Base-by-base conservation (phyloP, 495 filamentous ascomycete genomes). In the Aspergillus taichungensis region DNA sequence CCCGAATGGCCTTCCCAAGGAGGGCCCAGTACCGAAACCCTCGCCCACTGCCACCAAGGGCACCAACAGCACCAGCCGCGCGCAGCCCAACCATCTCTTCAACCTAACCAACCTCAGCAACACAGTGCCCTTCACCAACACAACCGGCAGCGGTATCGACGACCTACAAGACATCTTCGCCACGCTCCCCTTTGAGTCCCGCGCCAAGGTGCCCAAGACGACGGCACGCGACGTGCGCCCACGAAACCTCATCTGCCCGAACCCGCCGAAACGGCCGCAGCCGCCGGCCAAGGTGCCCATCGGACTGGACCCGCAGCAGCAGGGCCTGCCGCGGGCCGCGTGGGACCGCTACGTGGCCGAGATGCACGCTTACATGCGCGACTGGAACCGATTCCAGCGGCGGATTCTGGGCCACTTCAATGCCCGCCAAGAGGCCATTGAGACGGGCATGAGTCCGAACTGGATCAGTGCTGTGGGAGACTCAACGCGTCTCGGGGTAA, bases 141-240 rank as follows among this genome's bases (percentile, higher is more conserved):
- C 70, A 11, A 61, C 73, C 9, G 70, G 62, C 18, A 77, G 80
- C 10, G 69, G 69, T 3, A 78, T 91, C 5, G 63, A 71, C 13
- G 78, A 80, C 31, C 71, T 94, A 30, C 69, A 73, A 13, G 85
- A 87, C 50, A 62, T 95, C 31, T 71, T 70, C 18, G 66, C 74
- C 6, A 80, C 69, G 2, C 76, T 95, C 1, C 88, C 88, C 0
- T 92, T 91, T 59, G 64, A 80, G 46, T 89, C 84, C 34, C 66
- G 71, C 28, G 57, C 87, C 13, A 65, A 62, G 41, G 40, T 51
- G 29, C 57, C 53, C 10, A 57, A 43, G 18, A 54, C 59, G 8
- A 52, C 54, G 5, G 52, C 52, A 30, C 54, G 50, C 10, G 59
- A 64, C 18, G 55, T 57, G 12, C 66, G 51, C 0, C 57, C 64